phyloP scores from a whole-genome alignment of 768 basidiomycete genomes.

The Lactarius pseudohatsudake region DNA sequence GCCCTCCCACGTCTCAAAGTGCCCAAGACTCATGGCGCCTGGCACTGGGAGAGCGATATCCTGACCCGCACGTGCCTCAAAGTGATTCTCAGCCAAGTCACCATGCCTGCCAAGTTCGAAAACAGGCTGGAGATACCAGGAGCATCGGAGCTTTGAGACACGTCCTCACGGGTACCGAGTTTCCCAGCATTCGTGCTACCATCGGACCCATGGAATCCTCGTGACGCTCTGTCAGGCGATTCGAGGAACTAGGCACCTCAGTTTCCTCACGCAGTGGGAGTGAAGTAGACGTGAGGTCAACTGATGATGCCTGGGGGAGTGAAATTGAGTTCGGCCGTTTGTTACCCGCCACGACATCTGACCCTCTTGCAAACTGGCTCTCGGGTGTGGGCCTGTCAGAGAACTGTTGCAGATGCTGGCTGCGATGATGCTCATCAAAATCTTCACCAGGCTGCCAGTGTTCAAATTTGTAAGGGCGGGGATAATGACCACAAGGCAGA shows the following conservation, averaged over 20 bases:
- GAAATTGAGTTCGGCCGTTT: neutral
- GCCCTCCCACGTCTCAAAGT: neutral
- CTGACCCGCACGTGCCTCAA: neutral
- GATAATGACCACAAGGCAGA: neutral
- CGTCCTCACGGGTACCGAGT: too few relatives aligned
- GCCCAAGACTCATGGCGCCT: neutral
- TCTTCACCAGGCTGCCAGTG: neutral
- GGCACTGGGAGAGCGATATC: neutral
- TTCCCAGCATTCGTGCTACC: too few relatives aligned
- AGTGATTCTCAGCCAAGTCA: neutral
- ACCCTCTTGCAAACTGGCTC: neutral
- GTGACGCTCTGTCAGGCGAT: neutral
- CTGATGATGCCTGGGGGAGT: neutral
- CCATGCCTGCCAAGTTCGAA: neutral
- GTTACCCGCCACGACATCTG: neutral
- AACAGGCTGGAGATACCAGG: neutral
- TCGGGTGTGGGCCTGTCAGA: neutral
- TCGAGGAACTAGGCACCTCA: neutral
- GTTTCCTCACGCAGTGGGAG: conserved; percentile 7
- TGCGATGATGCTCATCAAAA: neutral
- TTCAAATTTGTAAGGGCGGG: neutral
- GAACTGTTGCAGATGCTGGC: neutral
- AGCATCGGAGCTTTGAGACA: neutral
- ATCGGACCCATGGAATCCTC: neutral
- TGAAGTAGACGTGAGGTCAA: conserved; percentile 12